Base-by-base conservation (phyloP, 1,139 yeast genomes). In the Hyphopichia fennica region DNA sequence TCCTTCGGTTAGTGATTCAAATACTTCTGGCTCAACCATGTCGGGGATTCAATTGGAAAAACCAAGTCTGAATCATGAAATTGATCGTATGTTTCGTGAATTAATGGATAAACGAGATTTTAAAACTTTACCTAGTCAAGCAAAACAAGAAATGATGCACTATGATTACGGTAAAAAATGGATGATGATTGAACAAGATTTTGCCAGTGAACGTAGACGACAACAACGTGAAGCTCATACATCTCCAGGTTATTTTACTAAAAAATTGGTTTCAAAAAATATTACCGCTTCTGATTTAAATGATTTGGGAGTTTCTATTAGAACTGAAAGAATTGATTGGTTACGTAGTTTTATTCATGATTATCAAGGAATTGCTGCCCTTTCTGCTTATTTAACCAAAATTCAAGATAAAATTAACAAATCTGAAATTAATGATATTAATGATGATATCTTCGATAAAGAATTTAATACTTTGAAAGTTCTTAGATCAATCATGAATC, bases 291-390 rank as follows among this genome's bases (percentile, higher is more conserved):
- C 80, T 40, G 91, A 90, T 57, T 69, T 93, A 52, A 88, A 87
- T 37, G 87, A 87, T 52, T 73, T 93, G 43, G 89, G 95, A 87
- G 96, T 93, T 4, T 88, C 96, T 35, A 69, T 93, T 38, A 79
- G 98, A 49, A 89, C 98, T 0, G 97, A 91, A 59, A 95, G 95
- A 34, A 77, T 93, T 34, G 84, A 79, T 46, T 93, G 99, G 99
- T 96, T 91, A 1, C 77, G 84, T 44, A 79, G 75, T 29, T 93
- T 93, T 47, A 68, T 73, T 47, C 75, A 89, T 43, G 86, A 82
- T 45, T 79, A 82, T 44, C 97, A 93, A 62, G 99, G 99, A 37
- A 96, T 89, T 47, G 81, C 89, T 2, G 91, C 96, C 1, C 74
- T 93, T 43, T 66, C 74, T 10, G 63, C 73, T 4, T 72, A 67